phyloP scores from a whole-genome alignment of 2,329 filamentous ascomycete species.

The Geosmithia morbida region DNA sequence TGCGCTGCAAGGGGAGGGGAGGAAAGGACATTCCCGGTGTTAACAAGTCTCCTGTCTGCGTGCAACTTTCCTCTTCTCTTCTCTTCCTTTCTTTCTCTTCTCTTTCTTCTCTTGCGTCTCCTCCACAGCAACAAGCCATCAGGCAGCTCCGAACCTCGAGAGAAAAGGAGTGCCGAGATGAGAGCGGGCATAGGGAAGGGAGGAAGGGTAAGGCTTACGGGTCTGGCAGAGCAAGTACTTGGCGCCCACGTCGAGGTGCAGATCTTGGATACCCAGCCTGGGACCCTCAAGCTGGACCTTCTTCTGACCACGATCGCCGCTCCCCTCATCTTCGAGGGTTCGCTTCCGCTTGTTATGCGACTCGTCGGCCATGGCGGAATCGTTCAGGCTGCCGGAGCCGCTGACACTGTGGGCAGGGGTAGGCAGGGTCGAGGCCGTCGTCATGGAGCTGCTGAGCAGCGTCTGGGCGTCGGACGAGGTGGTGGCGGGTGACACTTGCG shows the following conservation, averaged over 20 bases:
- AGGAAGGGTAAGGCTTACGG: slow-evolving; percentile 55
- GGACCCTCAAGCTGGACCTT: slow-evolving; percentile 48
- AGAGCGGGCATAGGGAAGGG: too few relatives aligned
- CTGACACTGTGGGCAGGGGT: slow-evolving; percentile 50
- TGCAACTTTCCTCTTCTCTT: too few relatives aligned
- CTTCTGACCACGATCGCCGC: slow-evolving; percentile 34
- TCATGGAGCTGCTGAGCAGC: slow-evolving; percentile 29
- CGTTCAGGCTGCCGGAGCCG: slow-evolving; percentile 25
- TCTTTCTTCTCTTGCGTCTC: slow-evolving; percentile 16
- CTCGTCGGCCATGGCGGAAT: slow-evolving; percentile 33
- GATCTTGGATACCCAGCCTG: slow-evolving; percentile 46
- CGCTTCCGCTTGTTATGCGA: slow-evolving; percentile 50
- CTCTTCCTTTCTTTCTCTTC: slow-evolving; percentile 25
- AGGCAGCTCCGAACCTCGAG: slow-evolving; percentile 3
- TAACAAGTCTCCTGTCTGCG: too few relatives aligned
- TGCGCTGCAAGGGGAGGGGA: slow-evolving; percentile 17
- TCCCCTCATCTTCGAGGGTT: slow-evolving; percentile 30
- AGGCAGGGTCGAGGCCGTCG: slow-evolving; percentile 35
- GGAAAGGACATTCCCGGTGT: too few relatives aligned
- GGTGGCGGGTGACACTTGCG: slow-evolving; percentile 42
- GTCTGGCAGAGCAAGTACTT: slow-evolving; percentile 54
- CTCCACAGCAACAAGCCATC: slow-evolving; percentile 10
- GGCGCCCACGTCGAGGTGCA: slow-evolving; percentile 51
- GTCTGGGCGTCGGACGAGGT: slow-evolving; percentile 30
- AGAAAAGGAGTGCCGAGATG: slow-evolving; percentile 9